Base-by-base conservation (phyloP, 352 stramenopile species). In the Pythium chondricola region DNA sequence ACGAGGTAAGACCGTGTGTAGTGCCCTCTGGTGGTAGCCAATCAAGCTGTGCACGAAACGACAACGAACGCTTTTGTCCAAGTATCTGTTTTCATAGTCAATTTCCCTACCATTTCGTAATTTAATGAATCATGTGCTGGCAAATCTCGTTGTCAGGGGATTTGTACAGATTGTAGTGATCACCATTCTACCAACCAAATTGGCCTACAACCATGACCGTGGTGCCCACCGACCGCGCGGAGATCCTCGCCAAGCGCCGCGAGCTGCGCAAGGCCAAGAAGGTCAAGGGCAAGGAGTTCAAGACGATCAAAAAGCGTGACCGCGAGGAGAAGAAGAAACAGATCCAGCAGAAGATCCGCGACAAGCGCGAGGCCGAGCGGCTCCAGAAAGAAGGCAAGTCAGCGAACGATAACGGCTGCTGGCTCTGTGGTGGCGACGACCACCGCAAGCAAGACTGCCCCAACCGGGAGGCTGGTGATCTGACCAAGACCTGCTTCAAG, bases 181-280 rank as follows among this genome's bases (percentile, higher is more conserved):
- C n/a, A n/a, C n/a, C n/a, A n/a, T n/a, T n/a, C n/a, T n/a, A n/a
- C n/a, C n/a, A n/a, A n/a, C n/a, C n/a, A n/a, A n/a, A n/a, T n/a
- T n/a, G n/a, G n/a, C n/a, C n/a, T 17, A 27, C 11, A 6, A 48
- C 27, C 27, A 64, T 61, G 60, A 52, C 38, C 26, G 48, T 53
- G 20, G 25, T 13, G 25, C 6, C 24, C 6, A 20, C 40, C 14
- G 59, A 65, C 35, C 56, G 56, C 26, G 48, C 53, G 10, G 24
- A 45, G 25, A 59, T 67, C 35, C 61, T 69, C 27, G 58, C 63
- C 18, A 61, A 67, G 41, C 77, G 81, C 41, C 77, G 81, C 21
- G 74, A 79, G 63, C 71, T 87, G 59, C 77, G 77, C 56, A 88
- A 87, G 56, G 81, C 71, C 44, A 92, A 89, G 69, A 92, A 92